Conservation (phyloP, 345 rosid species). For the Rubroshorea leprosula region DNA sequence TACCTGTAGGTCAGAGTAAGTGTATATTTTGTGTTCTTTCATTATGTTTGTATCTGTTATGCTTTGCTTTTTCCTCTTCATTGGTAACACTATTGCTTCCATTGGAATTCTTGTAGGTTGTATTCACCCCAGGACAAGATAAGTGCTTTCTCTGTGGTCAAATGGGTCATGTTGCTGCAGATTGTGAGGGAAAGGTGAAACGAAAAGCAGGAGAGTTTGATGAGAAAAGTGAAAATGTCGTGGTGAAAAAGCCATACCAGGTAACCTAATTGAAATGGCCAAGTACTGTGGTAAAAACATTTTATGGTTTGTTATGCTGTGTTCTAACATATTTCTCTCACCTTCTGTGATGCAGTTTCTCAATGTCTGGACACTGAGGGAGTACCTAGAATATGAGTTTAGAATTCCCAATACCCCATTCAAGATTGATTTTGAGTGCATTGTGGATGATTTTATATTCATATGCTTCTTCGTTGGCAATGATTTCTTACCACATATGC, state of each 20-base stretch:
- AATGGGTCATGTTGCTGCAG: conserved; percentile 82
- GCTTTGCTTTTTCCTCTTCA: background rate
- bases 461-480: conserved; percentile 97
- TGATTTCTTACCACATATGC: conserved; percentile 98
- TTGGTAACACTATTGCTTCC: background rate
- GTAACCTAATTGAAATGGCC: conserved; percentile 24
- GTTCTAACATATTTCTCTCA: background rate
- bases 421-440: conserved; percentile 54
- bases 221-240: conserved; percentile 68
- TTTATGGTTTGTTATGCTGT: background rate
- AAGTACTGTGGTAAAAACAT: background rate
- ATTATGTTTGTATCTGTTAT: background rate
- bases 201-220: conserved; percentile 86
- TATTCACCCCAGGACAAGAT: conserved; percentile 69
- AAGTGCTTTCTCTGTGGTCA: conserved; percentile 96
- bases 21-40: background rate
- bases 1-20: no score
- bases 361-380: conserved; percentile 88
- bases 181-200: conserved; percentile 86
- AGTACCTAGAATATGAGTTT: conserved; percentile 83
- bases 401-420: conserved; percentile 46
- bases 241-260: conserved; percentile 87
- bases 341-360: conserved; percentile 50
- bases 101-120: conserved; percentile 42
- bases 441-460: conserved; percentile 92